Conservation (phyloP, 768 basidiomycete species). For the Phanerochaete carnosa region DNA sequence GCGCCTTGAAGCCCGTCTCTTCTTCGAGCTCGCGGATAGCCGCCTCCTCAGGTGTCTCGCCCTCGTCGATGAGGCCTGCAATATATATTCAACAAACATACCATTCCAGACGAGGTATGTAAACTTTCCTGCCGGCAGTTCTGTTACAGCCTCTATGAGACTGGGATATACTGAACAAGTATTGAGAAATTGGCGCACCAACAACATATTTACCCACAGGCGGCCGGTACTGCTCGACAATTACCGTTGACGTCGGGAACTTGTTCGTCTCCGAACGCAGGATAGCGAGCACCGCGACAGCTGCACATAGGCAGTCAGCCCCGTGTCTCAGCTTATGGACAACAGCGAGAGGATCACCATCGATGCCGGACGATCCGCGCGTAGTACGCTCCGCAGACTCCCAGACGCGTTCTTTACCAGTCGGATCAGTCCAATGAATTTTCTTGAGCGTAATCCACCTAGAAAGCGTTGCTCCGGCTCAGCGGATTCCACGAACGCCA, state of each 20-base stretch:
- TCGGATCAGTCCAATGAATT: constrained; percentile 75
- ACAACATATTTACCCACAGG: constrained; percentile 76
- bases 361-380: constrained; percentile 70
- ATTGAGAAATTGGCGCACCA: constrained; percentile 38
- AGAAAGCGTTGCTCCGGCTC: not conserved
- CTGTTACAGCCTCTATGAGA: too few relatives aligned
- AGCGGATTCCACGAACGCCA: not conserved
- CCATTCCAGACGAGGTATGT: not conserved
- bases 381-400: constrained; percentile 86
- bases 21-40: constrained; percentile 89
- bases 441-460: constrained; percentile 88
- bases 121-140: constrained; percentile 53
- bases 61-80: constrained; percentile 78
- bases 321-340: too few relatives aligned
- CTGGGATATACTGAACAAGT: constrained; percentile 17
- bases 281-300: constrained; percentile 81
- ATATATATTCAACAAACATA: constrained; percentile 17
- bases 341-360: constrained; percentile 47
- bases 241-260: constrained; percentile 73
- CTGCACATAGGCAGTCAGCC: constrained; percentile 35
- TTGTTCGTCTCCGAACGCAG: constrained; percentile 70
- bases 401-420: constrained; percentile 83
- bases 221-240: constrained; percentile 92
- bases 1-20: constrained; percentile 85
- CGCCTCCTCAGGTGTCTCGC: constrained; percentile 75